Evolutionary conservation across 306 rosid genomes (phyloP).

Genomic region (cucumber (Cucumis sativus)): Cucumber_9930_V3 NC_026659.2:22328501-22329000

Average conservation of each 20-base stretch:
- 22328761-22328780: conserved; percentile 70
- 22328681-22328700: conserved; percentile 88
- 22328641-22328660: conserved; percentile 73
- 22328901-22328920: not conserved
- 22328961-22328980: not conserved
- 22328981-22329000: not conserved
- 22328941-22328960: not conserved
- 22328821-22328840: conserved; percentile 37
- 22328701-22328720: conserved; percentile 94
- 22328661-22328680: conserved; percentile 74
- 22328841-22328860: not conserved
- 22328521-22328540: not conserved
- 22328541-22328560: conserved; percentile 2
- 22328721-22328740: conserved; percentile 87
- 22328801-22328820: conserved; percentile 73
- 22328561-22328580: conserved; percentile 84
- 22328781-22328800: conserved; percentile 80
- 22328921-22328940: not conserved
- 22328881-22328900: not conserved
- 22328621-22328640: conserved; percentile 61
- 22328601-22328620: conserved; percentile 78
- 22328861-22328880: not conserved
- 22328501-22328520: not conserved
- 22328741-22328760: conserved; percentile 80
- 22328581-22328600: conserved; percentile 82